Conservation (phyloP, 805 yeast species). For the Priceomyces carsonii region DNA sequence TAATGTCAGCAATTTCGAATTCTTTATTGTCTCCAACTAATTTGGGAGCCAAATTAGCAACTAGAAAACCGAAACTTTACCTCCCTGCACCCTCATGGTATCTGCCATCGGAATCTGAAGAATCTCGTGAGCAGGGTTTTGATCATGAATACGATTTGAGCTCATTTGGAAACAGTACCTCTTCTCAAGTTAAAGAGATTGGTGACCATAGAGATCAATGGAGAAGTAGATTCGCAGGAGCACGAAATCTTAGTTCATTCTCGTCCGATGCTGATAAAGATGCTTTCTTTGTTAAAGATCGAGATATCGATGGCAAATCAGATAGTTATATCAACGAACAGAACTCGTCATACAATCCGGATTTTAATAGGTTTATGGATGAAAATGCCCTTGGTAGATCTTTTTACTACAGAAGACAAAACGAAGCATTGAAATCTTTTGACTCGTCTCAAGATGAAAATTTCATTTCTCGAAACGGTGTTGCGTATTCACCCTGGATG, state of each 20-base stretch:
- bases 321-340: too few species aligned
- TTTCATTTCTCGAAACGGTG: background rate
- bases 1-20: slow-evolving; percentile 13
- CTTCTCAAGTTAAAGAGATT: slow-evolving; percentile 5
- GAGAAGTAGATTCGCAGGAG: slow-evolving; percentile 2
- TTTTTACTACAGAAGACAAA: slow-evolving; percentile 14
- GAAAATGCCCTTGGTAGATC: slow-evolving; percentile 14
- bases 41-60: slow-evolving; percentile 43
- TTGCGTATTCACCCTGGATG: slow-evolving; percentile 3
- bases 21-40: slow-evolving; percentile 36
- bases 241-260: slow-evolving; percentile 14
- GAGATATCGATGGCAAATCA: too few species aligned
- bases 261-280: slow-evolving; percentile 14
- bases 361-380: slow-evolving; percentile 2
- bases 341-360: too few species aligned
- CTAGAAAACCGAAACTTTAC: slow-evolving; percentile 28
- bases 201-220: slow-evolving; percentile 1
- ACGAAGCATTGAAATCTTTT: slow-evolving; percentile 4
- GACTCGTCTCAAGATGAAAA: background rate
- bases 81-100: slow-evolving; percentile 25
- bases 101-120: slow-evolving; percentile 9
- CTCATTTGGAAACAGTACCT: slow-evolving; percentile 6
- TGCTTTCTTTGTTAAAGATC: slow-evolving; percentile 12
- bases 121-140: slow-evolving; percentile 10
- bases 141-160: slow-evolving; percentile 31